Percentiles rank a stretch among this genome's conserved stretches.
These are phyloP conservation scores for Plasmodium vinckei DNA, from an alignment of 169 alveolate genomes.

Conservation along the genomic window DNA sequence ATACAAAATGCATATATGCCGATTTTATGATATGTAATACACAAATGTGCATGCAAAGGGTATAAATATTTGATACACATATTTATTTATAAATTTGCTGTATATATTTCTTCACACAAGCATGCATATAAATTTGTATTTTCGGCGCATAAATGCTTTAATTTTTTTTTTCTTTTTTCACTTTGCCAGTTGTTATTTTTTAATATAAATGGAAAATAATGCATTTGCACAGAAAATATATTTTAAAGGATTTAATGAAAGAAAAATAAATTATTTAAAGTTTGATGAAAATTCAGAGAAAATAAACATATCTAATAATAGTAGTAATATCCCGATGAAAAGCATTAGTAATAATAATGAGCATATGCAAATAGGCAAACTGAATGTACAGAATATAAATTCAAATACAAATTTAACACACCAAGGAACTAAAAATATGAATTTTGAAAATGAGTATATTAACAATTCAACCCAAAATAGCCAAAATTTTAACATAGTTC, in stretches of 20 bases:
- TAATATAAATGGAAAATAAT: constrained; percentile 52
- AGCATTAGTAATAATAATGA: constrained; percentile 22
- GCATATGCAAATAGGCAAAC: not conserved
- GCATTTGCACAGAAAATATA: constrained; percentile 31
- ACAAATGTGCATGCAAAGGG: not conserved
- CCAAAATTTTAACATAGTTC: constrained; percentile 15
- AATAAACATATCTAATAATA: constrained; percentile 5
- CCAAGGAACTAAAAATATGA: constrained; percentile 13
- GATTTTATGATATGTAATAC: not conserved
- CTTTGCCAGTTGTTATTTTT: too few relatives aligned
- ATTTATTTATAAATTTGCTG: not conserved
- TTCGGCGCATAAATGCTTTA: too few relatives aligned
- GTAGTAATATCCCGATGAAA: constrained; percentile 13
- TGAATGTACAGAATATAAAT: constrained; percentile 37
- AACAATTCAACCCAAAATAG: not conserved
- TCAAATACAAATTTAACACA: not conserved
- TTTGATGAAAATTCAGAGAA: constrained; percentile 6
- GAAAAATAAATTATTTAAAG: constrained; percentile 36
- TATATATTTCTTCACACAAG: too few relatives aligned
- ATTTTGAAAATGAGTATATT: constrained; percentile 20
- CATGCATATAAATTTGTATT: too few relatives aligned
- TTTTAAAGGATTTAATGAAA: constrained; percentile 62
- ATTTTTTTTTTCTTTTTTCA: too few relatives aligned
- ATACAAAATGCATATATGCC: too few relatives aligned
- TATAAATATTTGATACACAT: not conserved